A percentile compares a stretch with the other conserved stretches of the same genome.
phyloP scores from a whole-genome alignment of 1,284 basidiomycete genomes.

The Grifola frondosa region DNA sequence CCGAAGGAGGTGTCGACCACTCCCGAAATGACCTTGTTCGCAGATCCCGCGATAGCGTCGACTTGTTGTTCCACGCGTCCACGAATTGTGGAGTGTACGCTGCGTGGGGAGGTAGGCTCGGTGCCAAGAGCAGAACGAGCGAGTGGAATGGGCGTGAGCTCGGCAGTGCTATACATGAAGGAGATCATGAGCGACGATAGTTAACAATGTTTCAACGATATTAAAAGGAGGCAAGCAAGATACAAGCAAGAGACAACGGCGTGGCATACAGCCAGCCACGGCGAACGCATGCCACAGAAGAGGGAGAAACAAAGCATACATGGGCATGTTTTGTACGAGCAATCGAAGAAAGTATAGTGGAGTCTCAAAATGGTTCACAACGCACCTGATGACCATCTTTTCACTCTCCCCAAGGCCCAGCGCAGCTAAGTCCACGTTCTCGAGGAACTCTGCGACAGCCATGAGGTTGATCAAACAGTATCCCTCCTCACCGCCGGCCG shows the following conservation, averaged over 20 bases:
- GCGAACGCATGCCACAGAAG: conserved; percentile 2
- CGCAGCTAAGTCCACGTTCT: conserved; percentile 84
- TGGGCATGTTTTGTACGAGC: too few species aligned
- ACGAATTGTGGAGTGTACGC: conserved; percentile 50
- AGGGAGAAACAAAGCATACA: too few species aligned
- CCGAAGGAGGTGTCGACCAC: conserved; percentile 86
- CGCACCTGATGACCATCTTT: conserved; percentile 57
- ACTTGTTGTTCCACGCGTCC: conserved; percentile 82
- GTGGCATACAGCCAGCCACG: not conserved
- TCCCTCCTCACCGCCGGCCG: conserved; percentile 78
- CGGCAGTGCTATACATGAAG: conserved; percentile 54
- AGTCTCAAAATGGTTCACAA: too few species aligned
- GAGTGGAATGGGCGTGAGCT: conserved; percentile 76
- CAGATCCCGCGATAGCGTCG: conserved; percentile 78
- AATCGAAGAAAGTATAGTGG: too few species aligned
- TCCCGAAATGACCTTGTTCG: conserved; percentile 82
- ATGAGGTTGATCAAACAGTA: conserved; percentile 93
- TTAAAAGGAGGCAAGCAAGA: conserved; percentile 1
- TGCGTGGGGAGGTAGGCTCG: conserved; percentile 33
- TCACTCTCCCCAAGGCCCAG: conserved; percentile 74
- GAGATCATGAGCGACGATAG: conserved; percentile 6
- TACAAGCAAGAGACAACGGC: conserved; percentile 3
- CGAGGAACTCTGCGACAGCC: conserved; percentile 91
- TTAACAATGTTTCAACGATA: not conserved
- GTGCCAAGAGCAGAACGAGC: conserved; percentile 27